These are phyloP conservation scores for Arthrobotrys iridis DNA, from an alignment of 2,329 filamentous ascomycete species.

Conservation along the genomic window DNA sequence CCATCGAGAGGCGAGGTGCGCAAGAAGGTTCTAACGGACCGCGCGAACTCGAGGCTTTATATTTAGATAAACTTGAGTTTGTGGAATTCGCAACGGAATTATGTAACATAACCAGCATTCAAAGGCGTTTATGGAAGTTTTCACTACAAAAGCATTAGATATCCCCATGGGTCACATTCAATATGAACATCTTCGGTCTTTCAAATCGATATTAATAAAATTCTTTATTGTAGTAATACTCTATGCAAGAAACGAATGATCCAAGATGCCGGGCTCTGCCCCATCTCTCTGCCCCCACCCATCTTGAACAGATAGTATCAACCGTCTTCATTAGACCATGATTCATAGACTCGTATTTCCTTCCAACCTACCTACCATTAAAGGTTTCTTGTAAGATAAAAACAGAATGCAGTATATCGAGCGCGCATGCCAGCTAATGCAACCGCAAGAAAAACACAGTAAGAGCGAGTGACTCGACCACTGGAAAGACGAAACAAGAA, in stretches of 20 bases:
- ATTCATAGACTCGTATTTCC: constrained; percentile 21
- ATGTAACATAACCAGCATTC: not conserved
- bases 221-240: constrained; percentile 18
- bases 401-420: constrained; percentile 20
- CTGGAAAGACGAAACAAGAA: constrained; percentile 20
- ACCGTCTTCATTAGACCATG: constrained; percentile 12
- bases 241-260: constrained; percentile 41
- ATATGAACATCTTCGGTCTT: not conserved
- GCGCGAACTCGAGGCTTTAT: not conserved
- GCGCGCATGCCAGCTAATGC: constrained; percentile 10
- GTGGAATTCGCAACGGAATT: too few species aligned
- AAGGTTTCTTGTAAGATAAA: not conserved
- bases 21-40: constrained; percentile 33
- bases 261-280: constrained; percentile 14
- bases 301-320: constrained; percentile 9
- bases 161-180: not conserved
- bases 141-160: not conserved
- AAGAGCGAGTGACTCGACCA: constrained; percentile 36
- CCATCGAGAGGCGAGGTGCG: constrained; percentile 57
- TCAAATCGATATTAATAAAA: constrained; percentile 17
- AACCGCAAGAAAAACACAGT: not conserved
- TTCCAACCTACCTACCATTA: constrained; percentile 8
- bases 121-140: not conserved
- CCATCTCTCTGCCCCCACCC: not conserved
- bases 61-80: too few species aligned